Evolutionary conservation across 1,284 basidiomycete genomes (phyloP).

Genomic region (Moesziomyces sp.): DNA sequence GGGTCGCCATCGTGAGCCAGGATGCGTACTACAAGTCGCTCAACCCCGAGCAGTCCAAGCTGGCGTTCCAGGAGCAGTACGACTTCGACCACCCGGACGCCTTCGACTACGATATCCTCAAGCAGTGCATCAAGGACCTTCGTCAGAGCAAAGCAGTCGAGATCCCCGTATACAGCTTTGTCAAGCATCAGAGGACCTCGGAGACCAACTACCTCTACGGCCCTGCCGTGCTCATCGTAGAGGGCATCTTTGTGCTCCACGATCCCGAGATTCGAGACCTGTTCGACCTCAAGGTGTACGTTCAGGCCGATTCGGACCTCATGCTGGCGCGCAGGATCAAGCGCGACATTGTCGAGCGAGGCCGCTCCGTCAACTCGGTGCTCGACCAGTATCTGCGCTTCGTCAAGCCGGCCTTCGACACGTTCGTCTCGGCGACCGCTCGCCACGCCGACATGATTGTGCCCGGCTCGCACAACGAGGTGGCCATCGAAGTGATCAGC

Average conservation of each 20-base stretch:
- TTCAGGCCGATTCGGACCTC: constrained; percentile 86
- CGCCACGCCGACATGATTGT: constrained; percentile 78
- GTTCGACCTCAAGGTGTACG: constrained; percentile 85
- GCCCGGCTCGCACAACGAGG: constrained; percentile 62
- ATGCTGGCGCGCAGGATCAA: constrained; percentile 94
- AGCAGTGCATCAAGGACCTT: constrained; percentile 78
- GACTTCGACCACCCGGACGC: constrained; percentile 95
- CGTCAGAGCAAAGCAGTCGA: constrained; percentile 76
- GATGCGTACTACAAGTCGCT: constrained; percentile 93
- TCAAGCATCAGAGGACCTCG: constrained; percentile 84
- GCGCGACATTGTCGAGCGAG: constrained; percentile 87
- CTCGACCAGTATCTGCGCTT: constrained; percentile 93
- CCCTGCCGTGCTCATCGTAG: constrained; percentile 91
- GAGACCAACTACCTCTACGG: constrained; percentile 94
- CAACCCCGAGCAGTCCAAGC: constrained; percentile 77
- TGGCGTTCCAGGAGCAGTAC: constrained; percentile 84
- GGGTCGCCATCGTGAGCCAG: constrained; percentile 71
- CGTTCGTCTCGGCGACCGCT: constrained; percentile 90
- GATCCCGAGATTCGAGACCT: constrained; percentile 76
- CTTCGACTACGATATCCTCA: constrained; percentile 89
- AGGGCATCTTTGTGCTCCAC: constrained; percentile 91
- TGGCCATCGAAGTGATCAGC: constrained; percentile 89
- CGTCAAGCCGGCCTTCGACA: constrained; percentile 87
- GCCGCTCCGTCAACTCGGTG: constrained; percentile 84
- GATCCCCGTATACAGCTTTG: constrained; percentile 94